These are phyloP conservation scores for Linnemannia hyalina DNA, from an alignment of 192 early-diverging fungal genomes.

Conservation along the genomic window DNA sequence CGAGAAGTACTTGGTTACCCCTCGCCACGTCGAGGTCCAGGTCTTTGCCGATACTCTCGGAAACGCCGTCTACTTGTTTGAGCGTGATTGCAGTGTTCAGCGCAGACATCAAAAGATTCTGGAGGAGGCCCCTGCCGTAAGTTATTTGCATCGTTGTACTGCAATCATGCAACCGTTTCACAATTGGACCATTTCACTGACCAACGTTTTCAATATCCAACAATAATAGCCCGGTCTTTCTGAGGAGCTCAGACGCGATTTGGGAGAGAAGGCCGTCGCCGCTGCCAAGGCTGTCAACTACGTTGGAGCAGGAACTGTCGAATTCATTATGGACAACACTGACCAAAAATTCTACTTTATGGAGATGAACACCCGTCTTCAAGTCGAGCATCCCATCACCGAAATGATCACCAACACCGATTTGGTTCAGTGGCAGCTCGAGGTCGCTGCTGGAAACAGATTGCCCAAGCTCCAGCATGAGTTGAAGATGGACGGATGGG, in stretches of 20 bases:
- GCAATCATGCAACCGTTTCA: not conserved
- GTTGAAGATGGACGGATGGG: conserved; percentile 81
- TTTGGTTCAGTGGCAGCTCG: conserved; percentile 95
- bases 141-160: not conserved
- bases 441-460: conserved; percentile 92
- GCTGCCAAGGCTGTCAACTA: conserved; percentile 95
- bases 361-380: conserved; percentile 97
- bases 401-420: conserved; percentile 97
- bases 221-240: conserved; percentile 72
- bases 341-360: conserved; percentile 95
- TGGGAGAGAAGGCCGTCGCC: conserved; percentile 92
- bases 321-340: conserved; percentile 95
- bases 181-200: not conserved
- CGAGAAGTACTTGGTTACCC: conserved; percentile 90
- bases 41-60: conserved; percentile 92
- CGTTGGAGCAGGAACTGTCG: conserved; percentile 95
- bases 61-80: conserved; percentile 93
- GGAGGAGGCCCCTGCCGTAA: conserved; percentile 92
- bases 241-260: conserved; percentile 73
- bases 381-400: conserved; percentile 97
- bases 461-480: conserved; percentile 82
- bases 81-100: conserved; percentile 96
- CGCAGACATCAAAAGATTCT: conserved; percentile 96
- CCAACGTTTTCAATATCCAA: not conserved
- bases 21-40: conserved; percentile 96